phyloP scores from a whole-genome alignment of 2,329 filamentous ascomycete species.

The Teratosphaeria pseudoeucalypti region DNA sequence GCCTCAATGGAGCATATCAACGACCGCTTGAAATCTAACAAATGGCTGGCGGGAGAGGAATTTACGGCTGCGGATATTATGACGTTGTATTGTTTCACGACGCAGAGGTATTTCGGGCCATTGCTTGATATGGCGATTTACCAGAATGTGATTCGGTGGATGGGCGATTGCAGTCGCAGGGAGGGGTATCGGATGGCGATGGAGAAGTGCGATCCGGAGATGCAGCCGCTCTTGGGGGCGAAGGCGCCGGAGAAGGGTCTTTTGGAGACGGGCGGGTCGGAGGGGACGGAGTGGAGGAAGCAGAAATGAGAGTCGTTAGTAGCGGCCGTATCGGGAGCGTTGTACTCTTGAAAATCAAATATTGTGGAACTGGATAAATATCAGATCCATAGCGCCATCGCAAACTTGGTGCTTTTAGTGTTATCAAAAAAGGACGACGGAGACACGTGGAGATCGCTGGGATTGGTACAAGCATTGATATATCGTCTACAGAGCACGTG shows the following conservation, averaged over 20 bases:
- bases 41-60: conserved; percentile 50
- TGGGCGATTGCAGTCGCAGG: conserved; percentile 17
- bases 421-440: no score
- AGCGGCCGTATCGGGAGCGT: not conserved
- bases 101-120: conserved; percentile 37
- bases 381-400: no score
- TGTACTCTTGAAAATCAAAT: no score
- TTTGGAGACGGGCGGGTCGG: not conserved
- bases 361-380: no score
- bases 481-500: no score
- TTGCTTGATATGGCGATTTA: conserved; percentile 14
- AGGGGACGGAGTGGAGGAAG: not conserved
- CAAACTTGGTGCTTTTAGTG: no score
- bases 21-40: conserved; percentile 16
- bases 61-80: conserved; percentile 60
- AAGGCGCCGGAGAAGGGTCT: not conserved
- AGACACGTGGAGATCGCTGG: no score
- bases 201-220: conserved; percentile 24
- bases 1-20: conserved; percentile 2
- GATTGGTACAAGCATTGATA: no score
- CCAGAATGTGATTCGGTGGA: conserved; percentile 18
- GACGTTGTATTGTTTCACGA: conserved; percentile 51
- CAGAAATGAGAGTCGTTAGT: not conserved
- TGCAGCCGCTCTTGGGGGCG: conserved; percentile 7
- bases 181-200: conserved; percentile 22